Conservation (phyloP, 148 eudicot genomes). For the Rhododendron henanense region DNA sequence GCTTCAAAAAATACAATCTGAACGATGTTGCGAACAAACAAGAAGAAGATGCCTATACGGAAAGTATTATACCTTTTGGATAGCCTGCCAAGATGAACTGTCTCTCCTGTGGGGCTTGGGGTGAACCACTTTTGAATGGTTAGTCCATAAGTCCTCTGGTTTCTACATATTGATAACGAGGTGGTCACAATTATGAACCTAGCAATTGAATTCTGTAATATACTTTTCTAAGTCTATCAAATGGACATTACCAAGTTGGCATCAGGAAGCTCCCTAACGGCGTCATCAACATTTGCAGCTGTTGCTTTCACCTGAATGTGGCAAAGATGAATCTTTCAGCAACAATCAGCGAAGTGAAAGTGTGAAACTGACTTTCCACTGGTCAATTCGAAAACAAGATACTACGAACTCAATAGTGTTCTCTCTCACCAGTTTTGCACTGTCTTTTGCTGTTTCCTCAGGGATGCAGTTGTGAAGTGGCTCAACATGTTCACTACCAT, state of each 20-base stretch:
- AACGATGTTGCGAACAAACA: background rate
- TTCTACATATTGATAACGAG: conserved; percentile 39
- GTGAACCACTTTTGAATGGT: conserved; percentile 82
- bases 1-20: background rate
- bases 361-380: background rate
- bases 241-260: conserved; percentile 71
- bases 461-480: conserved; percentile 88
- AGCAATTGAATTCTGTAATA: background rate
- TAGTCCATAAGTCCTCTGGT: conserved; percentile 93
- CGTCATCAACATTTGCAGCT: conserved; percentile 82
- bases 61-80: conserved; percentile 51
- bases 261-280: conserved; percentile 97
- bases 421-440: conserved; percentile 54
- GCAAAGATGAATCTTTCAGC: background rate
- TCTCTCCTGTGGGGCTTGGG: conserved; percentile 93
- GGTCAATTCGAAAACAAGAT: background rate
- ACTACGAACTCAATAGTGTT: background rate
- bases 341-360: background rate
- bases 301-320: conserved; percentile 77
- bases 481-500: conserved; percentile 82
- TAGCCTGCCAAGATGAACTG: conserved; percentile 72
- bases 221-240: background rate
- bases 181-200: background rate
- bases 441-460: conserved; percentile 61
- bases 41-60: background rate